These are phyloP conservation scores for Erythrophleum ivorense DNA, from an alignment of 331 rosid genomes.

Conservation along the genomic window DNA sequence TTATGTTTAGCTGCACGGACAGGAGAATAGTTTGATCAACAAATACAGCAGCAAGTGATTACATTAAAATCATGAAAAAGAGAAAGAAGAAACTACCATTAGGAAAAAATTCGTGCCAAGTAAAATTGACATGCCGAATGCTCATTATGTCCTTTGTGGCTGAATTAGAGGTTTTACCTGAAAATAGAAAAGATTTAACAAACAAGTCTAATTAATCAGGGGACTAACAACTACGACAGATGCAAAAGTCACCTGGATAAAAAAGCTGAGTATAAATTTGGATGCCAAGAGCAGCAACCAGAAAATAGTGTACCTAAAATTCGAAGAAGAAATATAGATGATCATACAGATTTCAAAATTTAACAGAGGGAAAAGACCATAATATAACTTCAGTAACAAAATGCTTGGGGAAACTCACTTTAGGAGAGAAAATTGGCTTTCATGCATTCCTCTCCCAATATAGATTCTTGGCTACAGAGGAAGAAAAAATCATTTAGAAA, in stretches of 20 bases:
- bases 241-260: constrained; percentile 48
- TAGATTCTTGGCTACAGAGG: constrained; percentile 84
- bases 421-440: constrained; percentile 81
- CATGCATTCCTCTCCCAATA: constrained; percentile 99
- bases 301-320: constrained; percentile 60
- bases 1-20: constrained; percentile 69
- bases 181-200: constrained; percentile 37
- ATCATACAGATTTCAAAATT: constrained; percentile 22
- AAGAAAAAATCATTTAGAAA: constrained; percentile 35
- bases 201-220: constrained; percentile 31
- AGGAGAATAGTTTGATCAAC: constrained; percentile 45
- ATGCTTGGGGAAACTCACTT: constrained; percentile 67
- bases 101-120: constrained; percentile 96
- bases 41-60: constrained; percentile 29
- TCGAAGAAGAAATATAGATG: constrained; percentile 14
- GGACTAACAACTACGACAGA: constrained; percentile 18
- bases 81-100: constrained; percentile 58
- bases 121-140: constrained; percentile 61
- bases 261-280: constrained; percentile 52
- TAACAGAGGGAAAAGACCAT: constrained; percentile 15
- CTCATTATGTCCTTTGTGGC: constrained; percentile 88
- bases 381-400: constrained; percentile 16
- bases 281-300: constrained; percentile 57
- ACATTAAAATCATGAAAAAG: constrained; percentile 30
- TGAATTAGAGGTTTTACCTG: constrained; percentile 88